A percentile compares a stretch with the other conserved stretches of the same genome.
Conservation (phyloP, 2,329 filamentous ascomycete genomes). For the Atkinsonella texensis region DNA sequence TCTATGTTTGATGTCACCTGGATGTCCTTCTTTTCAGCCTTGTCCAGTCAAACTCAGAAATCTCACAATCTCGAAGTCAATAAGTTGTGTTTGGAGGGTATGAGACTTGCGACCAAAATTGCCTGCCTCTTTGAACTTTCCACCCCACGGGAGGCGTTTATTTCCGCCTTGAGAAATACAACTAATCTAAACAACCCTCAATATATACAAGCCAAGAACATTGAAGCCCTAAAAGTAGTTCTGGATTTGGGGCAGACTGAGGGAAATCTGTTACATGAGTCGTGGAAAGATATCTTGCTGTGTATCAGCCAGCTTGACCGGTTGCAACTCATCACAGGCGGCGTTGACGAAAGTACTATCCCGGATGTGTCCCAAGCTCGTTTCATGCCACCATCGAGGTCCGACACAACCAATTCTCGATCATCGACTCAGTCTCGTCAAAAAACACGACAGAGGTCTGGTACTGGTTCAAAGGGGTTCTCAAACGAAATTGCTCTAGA, state of each 20-base stretch:
- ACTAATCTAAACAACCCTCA: constrained; percentile 93
- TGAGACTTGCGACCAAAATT: constrained; percentile 87
- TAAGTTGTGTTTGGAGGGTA: constrained; percentile 84
- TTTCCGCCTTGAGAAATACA: constrained; percentile 82
- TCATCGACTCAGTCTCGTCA: constrained; percentile 52
- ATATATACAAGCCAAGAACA: constrained; percentile 91
- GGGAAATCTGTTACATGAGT: constrained; percentile 76
- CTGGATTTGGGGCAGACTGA: constrained; percentile 88
- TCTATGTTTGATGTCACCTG: constrained; percentile 98
- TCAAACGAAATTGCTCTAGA: constrained; percentile 78
- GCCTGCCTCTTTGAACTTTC: constrained; percentile 87
- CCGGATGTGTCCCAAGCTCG: constrained; percentile 83
- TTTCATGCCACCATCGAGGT: constrained; percentile 49
- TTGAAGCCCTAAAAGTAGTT: constrained; percentile 84
- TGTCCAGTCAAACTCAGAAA: constrained; percentile 89
- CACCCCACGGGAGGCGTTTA: constrained; percentile 89
- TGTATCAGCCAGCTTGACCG: constrained; percentile 94
- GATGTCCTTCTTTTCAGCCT: constrained; percentile 96
- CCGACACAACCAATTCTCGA: constrained; percentile 43
- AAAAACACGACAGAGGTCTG: constrained; percentile 36
- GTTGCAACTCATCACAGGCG: constrained; percentile 86
- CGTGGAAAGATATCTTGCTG: constrained; percentile 91
- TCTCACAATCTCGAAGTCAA: constrained; percentile 88
- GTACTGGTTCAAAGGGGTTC: constrained; percentile 51
- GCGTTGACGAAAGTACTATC: constrained; percentile 83